Conservation (phyloP, 1,284 basidiomycete species). For the Ustilago trichophora region DNA sequence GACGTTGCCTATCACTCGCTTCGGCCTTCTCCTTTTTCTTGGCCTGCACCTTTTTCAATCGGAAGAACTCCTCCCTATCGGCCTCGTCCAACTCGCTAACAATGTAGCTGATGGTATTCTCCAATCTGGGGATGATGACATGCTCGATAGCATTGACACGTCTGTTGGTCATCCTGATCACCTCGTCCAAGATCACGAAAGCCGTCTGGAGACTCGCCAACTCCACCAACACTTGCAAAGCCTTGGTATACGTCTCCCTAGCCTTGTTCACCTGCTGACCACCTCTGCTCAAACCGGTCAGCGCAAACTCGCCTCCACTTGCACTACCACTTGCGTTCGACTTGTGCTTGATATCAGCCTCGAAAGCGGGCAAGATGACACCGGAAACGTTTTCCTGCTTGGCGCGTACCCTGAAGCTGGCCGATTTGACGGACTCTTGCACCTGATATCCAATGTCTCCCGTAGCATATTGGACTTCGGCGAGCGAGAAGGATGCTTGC, state of each 20-base stretch:
- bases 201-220: slow-evolving; percentile 91
- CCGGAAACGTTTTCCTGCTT: slow-evolving; percentile 99
- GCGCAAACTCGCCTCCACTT: slow-evolving; percentile 78
- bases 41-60: slow-evolving; percentile 65
- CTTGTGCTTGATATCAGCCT: slow-evolving; percentile 38
- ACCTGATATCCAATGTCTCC: slow-evolving; percentile 83
- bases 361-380: slow-evolving; percentile 95
- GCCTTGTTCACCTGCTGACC: slow-evolving; percentile 94
- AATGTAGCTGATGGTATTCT: slow-evolving; percentile 82
- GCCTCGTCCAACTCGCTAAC: slow-evolving; percentile 64
- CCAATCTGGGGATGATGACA: slow-evolving; percentile 91
- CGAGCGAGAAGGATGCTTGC: slow-evolving; percentile 95
- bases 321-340: slow-evolving; percentile 10
- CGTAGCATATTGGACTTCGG: slow-evolving; percentile 96
- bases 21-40: slow-evolving; percentile 59
- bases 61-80: slow-evolving; percentile 66
- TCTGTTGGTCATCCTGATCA: slow-evolving; percentile 96
- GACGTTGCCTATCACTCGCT: slow-evolving; percentile 19
- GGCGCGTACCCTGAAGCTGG: slow-evolving; percentile 89
- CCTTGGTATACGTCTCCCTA: slow-evolving; percentile 95
- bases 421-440: slow-evolving; percentile 73
- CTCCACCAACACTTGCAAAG: slow-evolving; percentile 94
- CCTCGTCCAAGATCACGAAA: slow-evolving; percentile 98
- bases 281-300: slow-evolving; percentile 96
- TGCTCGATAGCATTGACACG: slow-evolving; percentile 99